Conservation (phyloP, 78 protist genomes). For the Capsaspora owczarzaki region DNA sequence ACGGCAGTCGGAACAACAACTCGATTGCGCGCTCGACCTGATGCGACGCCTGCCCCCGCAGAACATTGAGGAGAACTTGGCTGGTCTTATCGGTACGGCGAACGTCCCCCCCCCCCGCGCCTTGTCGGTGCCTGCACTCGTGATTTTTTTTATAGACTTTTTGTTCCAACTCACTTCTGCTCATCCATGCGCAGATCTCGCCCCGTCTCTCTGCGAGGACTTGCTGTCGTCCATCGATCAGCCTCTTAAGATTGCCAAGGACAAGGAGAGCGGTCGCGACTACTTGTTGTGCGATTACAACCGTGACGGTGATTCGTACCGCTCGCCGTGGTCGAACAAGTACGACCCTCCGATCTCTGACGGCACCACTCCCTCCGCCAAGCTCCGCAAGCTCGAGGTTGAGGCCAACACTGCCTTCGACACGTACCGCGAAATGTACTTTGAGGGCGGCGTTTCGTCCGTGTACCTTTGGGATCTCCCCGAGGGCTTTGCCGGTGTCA, state of each 20-base stretch:
- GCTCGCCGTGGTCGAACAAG: slow-evolving; percentile 94
- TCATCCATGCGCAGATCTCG: slow-evolving; percentile 26
- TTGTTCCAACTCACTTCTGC: too few relatives aligned
- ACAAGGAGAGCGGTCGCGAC: slow-evolving; percentile 37
- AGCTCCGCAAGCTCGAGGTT: slow-evolving; percentile 77
- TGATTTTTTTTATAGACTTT: too few relatives aligned
- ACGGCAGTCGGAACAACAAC: slow-evolving; percentile 51
- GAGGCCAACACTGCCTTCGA: slow-evolving; percentile 81
- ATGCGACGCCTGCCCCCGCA: slow-evolving; percentile 87
- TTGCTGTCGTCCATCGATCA: slow-evolving; percentile 84
- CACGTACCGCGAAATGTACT: slow-evolving; percentile 76
- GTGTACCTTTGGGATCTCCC: slow-evolving; percentile 86
- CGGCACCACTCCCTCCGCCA: slow-evolving; percentile 72
- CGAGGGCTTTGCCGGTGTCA: slow-evolving; percentile 70
- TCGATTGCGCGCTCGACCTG: slow-evolving; percentile 82
- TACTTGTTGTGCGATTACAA: slow-evolving; percentile 93
- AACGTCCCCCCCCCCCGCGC: not conserved
- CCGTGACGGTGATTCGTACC: slow-evolving; percentile 95
- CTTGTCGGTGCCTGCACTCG: not conserved
- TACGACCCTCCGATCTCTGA: slow-evolving; percentile 83
- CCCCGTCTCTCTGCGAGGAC: slow-evolving; percentile 90
- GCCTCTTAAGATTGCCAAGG: slow-evolving; percentile 81
- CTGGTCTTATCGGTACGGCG: slow-evolving; percentile 58
- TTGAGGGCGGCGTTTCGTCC: slow-evolving; percentile 84
- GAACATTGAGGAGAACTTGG: slow-evolving; percentile 58